Evolutionary conservation across 495 filamentous ascomycete species (phyloP).

Genomic region (Umbilicaria muhlenbergii): DNA sequence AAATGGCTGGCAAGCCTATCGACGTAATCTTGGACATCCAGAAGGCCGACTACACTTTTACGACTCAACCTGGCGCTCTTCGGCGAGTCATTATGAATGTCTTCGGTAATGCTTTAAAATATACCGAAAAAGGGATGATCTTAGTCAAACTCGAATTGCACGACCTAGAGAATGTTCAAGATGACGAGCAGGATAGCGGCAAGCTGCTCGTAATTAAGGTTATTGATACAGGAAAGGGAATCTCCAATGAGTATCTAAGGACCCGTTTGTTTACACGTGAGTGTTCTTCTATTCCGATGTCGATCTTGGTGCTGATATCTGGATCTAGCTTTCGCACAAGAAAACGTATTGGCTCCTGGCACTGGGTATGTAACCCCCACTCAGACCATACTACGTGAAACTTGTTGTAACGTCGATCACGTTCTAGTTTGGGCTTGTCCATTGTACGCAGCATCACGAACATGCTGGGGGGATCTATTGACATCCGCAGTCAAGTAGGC

Average conservation of each 20-base stretch:
- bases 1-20: constrained; percentile 20
- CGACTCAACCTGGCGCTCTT: constrained; percentile 54
- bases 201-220: constrained; percentile 25
- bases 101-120: constrained; percentile 73
- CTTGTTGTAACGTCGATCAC: no score
- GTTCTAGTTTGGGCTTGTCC: constrained; percentile 23
- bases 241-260: constrained; percentile 27
- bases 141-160: constrained; percentile 39
- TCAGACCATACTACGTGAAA: neutral
- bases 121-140: constrained; percentile 52
- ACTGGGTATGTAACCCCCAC: constrained; percentile 19
- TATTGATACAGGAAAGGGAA: constrained; percentile 30
- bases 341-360: constrained; percentile 34
- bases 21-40: constrained; percentile 51
- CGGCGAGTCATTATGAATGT: constrained; percentile 69
- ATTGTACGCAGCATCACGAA: constrained; percentile 40
- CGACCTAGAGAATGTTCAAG: constrained; percentile 13
- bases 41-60: constrained; percentile 43
- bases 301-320: neutral
- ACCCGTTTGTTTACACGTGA: constrained; percentile 22
- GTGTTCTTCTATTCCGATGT: neutral
- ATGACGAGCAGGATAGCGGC: constrained; percentile 4
- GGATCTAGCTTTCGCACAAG: constrained; percentile 27
- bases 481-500: constrained; percentile 31
- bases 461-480: constrained; percentile 35